A percentile compares a stretch with the other conserved stretches of the same genome.
These are phyloP conservation scores for Phytophthora boehmeriae DNA, from an alignment of 352 stramenopile species.

Conservation along the genomic window DNA sequence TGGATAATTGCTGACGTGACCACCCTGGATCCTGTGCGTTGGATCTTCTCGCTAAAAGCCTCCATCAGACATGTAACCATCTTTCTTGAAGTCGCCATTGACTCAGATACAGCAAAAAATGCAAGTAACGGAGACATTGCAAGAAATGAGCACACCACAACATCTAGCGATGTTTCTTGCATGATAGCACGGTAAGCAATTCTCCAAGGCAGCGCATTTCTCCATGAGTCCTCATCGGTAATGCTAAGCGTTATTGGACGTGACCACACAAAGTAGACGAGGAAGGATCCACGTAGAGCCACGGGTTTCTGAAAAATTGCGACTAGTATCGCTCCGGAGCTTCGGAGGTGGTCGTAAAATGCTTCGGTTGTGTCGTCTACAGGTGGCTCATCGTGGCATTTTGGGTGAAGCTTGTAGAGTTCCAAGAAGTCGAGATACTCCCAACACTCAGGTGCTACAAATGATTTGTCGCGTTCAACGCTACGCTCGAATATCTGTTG, in stretches of 20 bases:
- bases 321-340: slow-evolving; percentile 28
- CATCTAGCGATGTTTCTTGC: slow-evolving; percentile 33
- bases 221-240: slow-evolving; percentile 40
- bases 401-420: slow-evolving; percentile 30
- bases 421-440: slow-evolving; percentile 40
- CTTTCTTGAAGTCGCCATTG: slow-evolving; percentile 42
- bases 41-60: slow-evolving; percentile 35
- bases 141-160: slow-evolving; percentile 36
- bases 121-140: slow-evolving; percentile 47
- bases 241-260: slow-evolving; percentile 39
- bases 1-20: slow-evolving; percentile 35
- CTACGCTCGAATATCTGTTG: slow-evolving; percentile 29
- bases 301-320: slow-evolving; percentile 30
- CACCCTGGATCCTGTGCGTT: slow-evolving; percentile 33
- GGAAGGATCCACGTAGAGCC: slow-evolving; percentile 38
- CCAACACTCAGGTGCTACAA: slow-evolving; percentile 35
- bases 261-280: slow-evolving; percentile 59
- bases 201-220: slow-evolving; percentile 50
- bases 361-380: slow-evolving; percentile 22
- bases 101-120: slow-evolving; percentile 42
- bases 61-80: slow-evolving; percentile 49
- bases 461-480: slow-evolving; percentile 22
- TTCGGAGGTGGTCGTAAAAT: slow-evolving; percentile 28
- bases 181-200: slow-evolving; percentile 38
- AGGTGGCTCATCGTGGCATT: slow-evolving; percentile 25